phyloP scores from a whole-genome alignment of 164 flowering plant genomes.

The Nelumbo lutea region DNA sequence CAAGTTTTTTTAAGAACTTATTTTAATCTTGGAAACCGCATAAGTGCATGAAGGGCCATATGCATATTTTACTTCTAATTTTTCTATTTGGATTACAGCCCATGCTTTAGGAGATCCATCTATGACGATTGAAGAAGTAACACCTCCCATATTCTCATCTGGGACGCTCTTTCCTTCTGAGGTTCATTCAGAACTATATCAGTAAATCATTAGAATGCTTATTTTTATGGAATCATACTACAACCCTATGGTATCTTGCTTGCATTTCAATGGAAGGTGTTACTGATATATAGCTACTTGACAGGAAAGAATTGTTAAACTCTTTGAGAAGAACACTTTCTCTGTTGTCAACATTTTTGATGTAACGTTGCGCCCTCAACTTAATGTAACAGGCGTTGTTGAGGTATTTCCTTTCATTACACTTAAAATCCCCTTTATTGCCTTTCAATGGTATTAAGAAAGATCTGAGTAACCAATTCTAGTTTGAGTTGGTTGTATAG shows the following conservation, averaged over 20 bases:
- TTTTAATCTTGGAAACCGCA: neutral
- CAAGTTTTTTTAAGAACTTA: neutral
- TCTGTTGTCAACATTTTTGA: slow-evolving; percentile 95
- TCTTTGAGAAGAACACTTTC: slow-evolving; percentile 87
- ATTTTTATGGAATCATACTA: neutral
- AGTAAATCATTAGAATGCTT: neutral
- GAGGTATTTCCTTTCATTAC: slow-evolving; percentile 51
- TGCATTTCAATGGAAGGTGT: slow-evolving; percentile 17
- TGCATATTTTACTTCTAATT: slow-evolving; percentile 3
- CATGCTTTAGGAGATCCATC: slow-evolving; percentile 83
- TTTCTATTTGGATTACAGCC: slow-evolving; percentile 39
- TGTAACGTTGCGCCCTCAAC: slow-evolving; percentile 86
- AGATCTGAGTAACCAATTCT: no score
- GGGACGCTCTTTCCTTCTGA: slow-evolving; percentile 75
- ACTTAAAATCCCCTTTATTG: neutral
- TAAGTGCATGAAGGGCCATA: neutral
- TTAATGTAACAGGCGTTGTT: slow-evolving; percentile 78
- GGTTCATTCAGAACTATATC: slow-evolving; percentile 33
- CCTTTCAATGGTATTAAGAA: neutral
- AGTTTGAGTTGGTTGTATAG: neutral
- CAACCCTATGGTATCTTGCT: neutral
- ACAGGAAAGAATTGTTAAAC: slow-evolving; percentile 73
- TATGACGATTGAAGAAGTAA: slow-evolving; percentile 77
- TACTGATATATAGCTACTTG: slow-evolving; percentile 22
- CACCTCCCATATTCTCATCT: slow-evolving; percentile 66